Percentiles rank a stretch among this genome's conserved stretches.
Conservation (phyloP, 352 stramenopile genomes). For the Lagenidium sp. region DNA sequence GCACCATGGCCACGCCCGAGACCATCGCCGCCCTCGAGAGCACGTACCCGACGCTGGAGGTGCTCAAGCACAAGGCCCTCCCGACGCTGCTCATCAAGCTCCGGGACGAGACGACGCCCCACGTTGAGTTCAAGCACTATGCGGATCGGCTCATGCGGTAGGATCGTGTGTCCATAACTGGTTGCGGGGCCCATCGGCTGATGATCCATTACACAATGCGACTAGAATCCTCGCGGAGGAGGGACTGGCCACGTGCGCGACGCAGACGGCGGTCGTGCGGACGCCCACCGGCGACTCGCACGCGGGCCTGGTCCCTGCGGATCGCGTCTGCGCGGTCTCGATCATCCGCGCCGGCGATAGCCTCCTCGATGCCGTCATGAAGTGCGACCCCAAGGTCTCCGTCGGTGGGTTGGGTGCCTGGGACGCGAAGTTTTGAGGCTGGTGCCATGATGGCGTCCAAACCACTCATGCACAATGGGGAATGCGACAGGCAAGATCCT, state of each 20-base stretch:
- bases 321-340: constrained; percentile 86
- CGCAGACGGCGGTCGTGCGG: constrained; percentile 34
- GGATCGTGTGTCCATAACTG: no score
- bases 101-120: constrained; percentile 52
- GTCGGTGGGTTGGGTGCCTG: constrained; percentile 57
- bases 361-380: constrained; percentile 86
- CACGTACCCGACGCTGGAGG: constrained; percentile 52
- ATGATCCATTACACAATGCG: no score
- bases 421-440: background rate
- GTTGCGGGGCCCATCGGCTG: no score
- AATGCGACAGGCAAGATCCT: constrained; percentile 88
- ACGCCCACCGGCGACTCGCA: constrained; percentile 66
- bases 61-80: constrained; percentile 59
- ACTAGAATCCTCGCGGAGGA: constrained; percentile 63
- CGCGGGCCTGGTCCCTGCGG: constrained; percentile 34
- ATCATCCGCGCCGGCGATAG: constrained; percentile 91
- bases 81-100: constrained; percentile 62
- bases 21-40: constrained; percentile 39
- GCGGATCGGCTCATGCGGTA: constrained; percentile 74
- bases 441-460: background rate
- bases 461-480: background rate
- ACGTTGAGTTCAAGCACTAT: constrained; percentile 74
- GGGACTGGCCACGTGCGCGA: constrained; percentile 55
- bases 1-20: constrained; percentile 30
- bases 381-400: constrained; percentile 72